Conservation (phyloP, 2,329 filamentous ascomycete genomes). For the Aureobasidium lini region DNA sequence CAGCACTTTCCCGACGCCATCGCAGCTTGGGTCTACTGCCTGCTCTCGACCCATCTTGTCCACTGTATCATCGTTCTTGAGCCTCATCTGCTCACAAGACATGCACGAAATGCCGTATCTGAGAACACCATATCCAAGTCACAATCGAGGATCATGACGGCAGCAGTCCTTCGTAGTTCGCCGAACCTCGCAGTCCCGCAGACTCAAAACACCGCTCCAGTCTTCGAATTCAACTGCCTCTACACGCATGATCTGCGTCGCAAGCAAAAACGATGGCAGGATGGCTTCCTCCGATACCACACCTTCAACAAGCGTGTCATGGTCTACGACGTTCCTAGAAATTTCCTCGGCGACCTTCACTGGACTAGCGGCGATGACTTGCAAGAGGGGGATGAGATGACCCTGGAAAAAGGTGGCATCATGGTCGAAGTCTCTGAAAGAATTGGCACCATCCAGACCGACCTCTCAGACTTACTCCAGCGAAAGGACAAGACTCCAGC, state of each 20-base stretch:
- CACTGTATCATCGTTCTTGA: not conserved
- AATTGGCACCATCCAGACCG: conserved; percentile 65
- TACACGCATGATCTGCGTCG: conserved; percentile 78
- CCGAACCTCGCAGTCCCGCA: conserved; percentile 35
- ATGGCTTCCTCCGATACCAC: conserved; percentile 81
- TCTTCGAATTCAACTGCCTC: conserved; percentile 76
- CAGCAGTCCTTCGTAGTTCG: conserved; percentile 27
- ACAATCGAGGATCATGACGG: conserved; percentile 23
- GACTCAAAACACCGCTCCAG: conserved; percentile 60
- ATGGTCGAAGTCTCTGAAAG: conserved; percentile 75
- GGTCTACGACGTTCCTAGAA: conserved; percentile 76
- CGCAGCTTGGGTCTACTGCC: not conserved
- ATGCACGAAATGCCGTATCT: not conserved
- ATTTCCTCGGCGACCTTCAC: conserved; percentile 78
- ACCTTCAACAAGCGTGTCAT: conserved; percentile 86
- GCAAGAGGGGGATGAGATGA: conserved; percentile 73
- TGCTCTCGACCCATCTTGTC: not conserved
- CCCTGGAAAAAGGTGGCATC: conserved; percentile 65
- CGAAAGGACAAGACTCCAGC: conserved; percentile 47
- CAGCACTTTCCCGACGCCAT: conserved; percentile 3
- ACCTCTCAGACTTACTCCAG: conserved; percentile 67
- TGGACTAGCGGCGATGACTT: conserved; percentile 64
- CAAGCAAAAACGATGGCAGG: conserved; percentile 90
- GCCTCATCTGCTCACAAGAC: not conserved
- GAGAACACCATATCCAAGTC: not conserved